Percentiles rank a stretch among this genome's conserved stretches.
Evolutionary conservation across 2,329 filamentous ascomycete species (phyloP).

Genomic region (Aureobasidium mangrovei): DNA sequence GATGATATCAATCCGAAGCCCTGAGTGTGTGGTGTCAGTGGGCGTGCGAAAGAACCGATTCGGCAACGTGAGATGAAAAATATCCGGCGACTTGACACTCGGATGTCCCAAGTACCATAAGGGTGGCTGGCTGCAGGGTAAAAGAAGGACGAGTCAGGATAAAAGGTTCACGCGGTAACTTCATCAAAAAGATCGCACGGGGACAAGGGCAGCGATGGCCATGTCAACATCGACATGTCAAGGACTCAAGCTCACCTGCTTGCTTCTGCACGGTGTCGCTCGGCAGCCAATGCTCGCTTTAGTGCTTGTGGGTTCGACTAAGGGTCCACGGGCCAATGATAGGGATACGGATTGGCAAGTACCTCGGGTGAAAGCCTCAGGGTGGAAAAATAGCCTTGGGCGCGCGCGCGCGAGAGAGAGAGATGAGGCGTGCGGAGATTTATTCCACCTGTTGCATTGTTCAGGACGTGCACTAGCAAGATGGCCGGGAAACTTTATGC

Average conservation of each 20-base stretch:
- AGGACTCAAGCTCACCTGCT: constrained; percentile 14
- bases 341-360: constrained; percentile 10
- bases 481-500: constrained; percentile 11
- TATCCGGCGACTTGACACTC: constrained; percentile 5
- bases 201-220: constrained; percentile 9
- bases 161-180: constrained; percentile 5
- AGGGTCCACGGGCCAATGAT: constrained; percentile 13
- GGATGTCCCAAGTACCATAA: constrained; percentile 6
- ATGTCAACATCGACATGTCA: constrained; percentile 14
- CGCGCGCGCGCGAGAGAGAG: background rate
- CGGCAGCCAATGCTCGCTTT: constrained; percentile 12
- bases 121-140: constrained; percentile 12
- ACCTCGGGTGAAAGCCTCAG: constrained; percentile 12
- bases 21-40: constrained; percentile 13
- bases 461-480: constrained; percentile 8
- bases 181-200: constrained; percentile 11
- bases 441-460: constrained; percentile 13
- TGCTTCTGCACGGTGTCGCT: constrained; percentile 13
- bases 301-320: constrained; percentile 11
- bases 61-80: constrained; percentile 1
- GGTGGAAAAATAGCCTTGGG: constrained; percentile 12
- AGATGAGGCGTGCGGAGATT: constrained; percentile 6
- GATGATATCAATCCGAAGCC: constrained; percentile 6
- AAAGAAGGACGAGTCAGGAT: constrained; percentile 10
- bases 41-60: constrained; percentile 9